Conservation (phyloP, 2,329 filamentous ascomycete species). For the Beauveria sp. region DNA sequence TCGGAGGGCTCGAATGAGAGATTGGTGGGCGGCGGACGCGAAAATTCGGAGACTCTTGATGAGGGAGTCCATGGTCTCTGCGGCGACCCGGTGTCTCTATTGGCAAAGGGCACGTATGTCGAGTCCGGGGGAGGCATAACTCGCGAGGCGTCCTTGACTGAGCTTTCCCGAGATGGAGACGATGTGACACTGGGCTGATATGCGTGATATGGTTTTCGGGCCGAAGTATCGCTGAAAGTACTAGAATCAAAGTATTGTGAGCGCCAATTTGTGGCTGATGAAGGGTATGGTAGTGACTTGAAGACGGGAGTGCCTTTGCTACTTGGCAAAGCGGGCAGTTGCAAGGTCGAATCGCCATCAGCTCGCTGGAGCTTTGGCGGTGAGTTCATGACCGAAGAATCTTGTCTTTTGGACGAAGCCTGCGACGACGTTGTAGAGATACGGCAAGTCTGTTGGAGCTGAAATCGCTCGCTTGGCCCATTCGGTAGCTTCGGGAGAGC, state of each 20-base stretch:
- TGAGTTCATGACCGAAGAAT: not conserved
- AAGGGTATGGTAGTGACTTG: not conserved
- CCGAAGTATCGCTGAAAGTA: slow-evolving; percentile 15
- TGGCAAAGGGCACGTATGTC: slow-evolving; percentile 52
- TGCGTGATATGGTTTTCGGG: slow-evolving; percentile 23
- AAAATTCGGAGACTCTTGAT: slow-evolving; percentile 50
- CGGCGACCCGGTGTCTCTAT: slow-evolving; percentile 38
- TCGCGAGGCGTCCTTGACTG: slow-evolving; percentile 48
- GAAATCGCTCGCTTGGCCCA: slow-evolving; percentile 33
- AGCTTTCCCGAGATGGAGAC: slow-evolving; percentile 36
- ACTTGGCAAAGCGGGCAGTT: not conserved
- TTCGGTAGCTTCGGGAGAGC: slow-evolving; percentile 45
- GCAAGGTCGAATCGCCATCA: not conserved
- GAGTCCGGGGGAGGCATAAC: slow-evolving; percentile 56
- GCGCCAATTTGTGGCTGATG: not conserved
- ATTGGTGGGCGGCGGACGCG: slow-evolving; percentile 62
- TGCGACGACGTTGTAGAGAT: not conserved
- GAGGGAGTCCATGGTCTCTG: slow-evolving; percentile 54
- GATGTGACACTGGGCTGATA: slow-evolving; percentile 49
- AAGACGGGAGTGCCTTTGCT: not conserved
- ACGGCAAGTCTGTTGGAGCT: not conserved
- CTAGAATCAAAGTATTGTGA: slow-evolving; percentile 27
- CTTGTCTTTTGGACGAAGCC: not conserved
- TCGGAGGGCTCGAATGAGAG: slow-evolving; percentile 79
- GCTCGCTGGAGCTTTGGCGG: slow-evolving; percentile 9